Conservation (phyloP, 257 asterid genomes). For the Solanum chmielewskii region DNA sequence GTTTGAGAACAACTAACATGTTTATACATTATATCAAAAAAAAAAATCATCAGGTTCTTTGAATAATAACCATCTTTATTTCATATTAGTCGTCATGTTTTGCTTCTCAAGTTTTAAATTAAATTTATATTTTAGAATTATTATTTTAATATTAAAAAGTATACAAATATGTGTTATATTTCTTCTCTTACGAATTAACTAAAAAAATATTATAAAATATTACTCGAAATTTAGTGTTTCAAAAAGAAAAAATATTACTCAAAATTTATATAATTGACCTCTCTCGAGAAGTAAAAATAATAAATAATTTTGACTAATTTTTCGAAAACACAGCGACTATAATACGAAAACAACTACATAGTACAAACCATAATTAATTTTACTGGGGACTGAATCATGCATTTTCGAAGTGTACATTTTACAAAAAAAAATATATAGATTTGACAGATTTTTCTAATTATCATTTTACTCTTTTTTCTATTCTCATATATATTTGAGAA, state of each 20-base stretch:
- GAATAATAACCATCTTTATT: neutral
- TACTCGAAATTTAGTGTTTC: too few relatives aligned
- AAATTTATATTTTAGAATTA: too few relatives aligned
- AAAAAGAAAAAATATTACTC: too few relatives aligned
- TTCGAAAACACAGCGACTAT: neutral
- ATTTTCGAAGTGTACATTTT: neutral
- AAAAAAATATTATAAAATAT: too few relatives aligned
- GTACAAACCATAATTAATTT: neutral
- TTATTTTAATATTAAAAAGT: too few relatives aligned
- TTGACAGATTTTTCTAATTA: neutral
- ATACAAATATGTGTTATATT: too few relatives aligned
- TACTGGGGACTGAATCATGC: neutral
- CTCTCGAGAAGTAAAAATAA: neutral
- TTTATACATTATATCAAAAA: neutral
- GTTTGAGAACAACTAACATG: neutral
- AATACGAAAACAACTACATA: neutral
- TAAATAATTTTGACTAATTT: neutral
- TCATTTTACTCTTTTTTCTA: neutral
- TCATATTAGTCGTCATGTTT: neutral
- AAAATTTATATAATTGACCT: neutral
- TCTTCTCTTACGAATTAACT: neutral
- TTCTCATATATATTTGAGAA: neutral
- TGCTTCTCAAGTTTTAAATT: neutral
- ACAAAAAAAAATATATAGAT: neutral
- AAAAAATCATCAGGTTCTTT: neutral